Percentiles rank a stretch among this genome's conserved stretches.
Conservation (phyloP, 2,329 filamentous ascomycete species). For the Aspergillus ochraceoroseus region DNA sequence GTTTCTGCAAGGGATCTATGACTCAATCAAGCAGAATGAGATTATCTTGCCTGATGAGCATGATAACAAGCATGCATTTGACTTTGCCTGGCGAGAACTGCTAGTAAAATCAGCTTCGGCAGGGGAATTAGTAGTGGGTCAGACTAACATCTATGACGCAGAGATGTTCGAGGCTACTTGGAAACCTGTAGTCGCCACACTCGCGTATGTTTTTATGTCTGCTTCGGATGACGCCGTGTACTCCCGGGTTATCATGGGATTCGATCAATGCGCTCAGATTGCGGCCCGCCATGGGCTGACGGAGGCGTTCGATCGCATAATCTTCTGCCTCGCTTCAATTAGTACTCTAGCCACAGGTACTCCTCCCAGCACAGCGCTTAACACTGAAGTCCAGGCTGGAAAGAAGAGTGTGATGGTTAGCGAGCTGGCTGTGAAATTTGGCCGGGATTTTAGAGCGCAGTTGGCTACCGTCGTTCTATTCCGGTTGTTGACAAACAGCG, state of each 20-base stretch:
- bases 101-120: slow-evolving; percentile 76
- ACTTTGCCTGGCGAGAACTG: slow-evolving; percentile 95
- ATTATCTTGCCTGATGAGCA: slow-evolving; percentile 97
- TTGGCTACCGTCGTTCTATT: slow-evolving; percentile 93
- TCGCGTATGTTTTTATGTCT: slow-evolving; percentile 98
- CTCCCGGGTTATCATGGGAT: slow-evolving; percentile 85
- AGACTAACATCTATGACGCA: slow-evolving; percentile 92
- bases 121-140: slow-evolving; percentile 68
- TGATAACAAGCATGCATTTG: slow-evolving; percentile 92
- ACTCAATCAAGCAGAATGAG: slow-evolving; percentile 86
- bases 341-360: slow-evolving; percentile 74
- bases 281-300: slow-evolving; percentile 76
- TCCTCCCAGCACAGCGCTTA: slow-evolving; percentile 77
- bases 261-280: slow-evolving; percentile 92
- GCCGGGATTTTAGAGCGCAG: slow-evolving; percentile 87
- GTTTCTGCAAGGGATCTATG: slow-evolving; percentile 80
- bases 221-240: slow-evolving; percentile 96
- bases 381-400: slow-evolving; percentile 90
- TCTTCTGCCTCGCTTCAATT: slow-evolving; percentile 85
- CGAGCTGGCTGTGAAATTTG: slow-evolving; percentile 92
- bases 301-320: slow-evolving; percentile 86
- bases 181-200: slow-evolving; percentile 87
- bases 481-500: slow-evolving; percentile 80
- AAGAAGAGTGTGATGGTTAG: slow-evolving; percentile 97
- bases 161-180: slow-evolving; percentile 97